Conservation (phyloP, 2,329 filamentous ascomycete genomes). For the Sphaerulina vaccinii region DNA sequence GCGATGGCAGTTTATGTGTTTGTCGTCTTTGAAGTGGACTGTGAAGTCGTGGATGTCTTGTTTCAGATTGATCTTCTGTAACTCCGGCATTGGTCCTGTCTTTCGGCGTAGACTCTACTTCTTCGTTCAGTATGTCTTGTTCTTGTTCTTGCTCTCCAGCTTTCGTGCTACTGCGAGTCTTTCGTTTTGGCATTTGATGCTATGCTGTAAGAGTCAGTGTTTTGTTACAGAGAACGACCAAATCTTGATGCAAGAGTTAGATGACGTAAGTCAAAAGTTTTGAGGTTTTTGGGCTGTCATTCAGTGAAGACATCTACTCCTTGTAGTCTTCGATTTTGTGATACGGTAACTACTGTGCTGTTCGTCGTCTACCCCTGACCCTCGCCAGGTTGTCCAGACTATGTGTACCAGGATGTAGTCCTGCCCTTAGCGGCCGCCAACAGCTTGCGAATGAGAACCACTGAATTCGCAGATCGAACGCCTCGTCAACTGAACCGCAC, state of each 20-base stretch:
- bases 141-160: neutral
- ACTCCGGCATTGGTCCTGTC: neutral
- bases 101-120: neutral
- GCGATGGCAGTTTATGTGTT: conserved; percentile 23
- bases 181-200: neutral
- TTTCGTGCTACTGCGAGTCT: neutral
- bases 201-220: neutral
- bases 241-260: no score
- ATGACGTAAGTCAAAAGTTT: no score
- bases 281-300: no score
- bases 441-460: conserved; percentile 6
- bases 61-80: neutral
- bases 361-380: neutral
- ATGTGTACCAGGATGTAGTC: conserved; percentile 3
- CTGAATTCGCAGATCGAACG: conserved; percentile 4
- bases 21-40: conserved; percentile 23
- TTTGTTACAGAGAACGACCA: neutral
- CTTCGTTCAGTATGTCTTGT: no score
- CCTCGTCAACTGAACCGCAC: neutral
- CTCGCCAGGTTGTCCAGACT: neutral
- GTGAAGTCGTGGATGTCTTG: conserved; percentile 11
- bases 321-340: neutral
- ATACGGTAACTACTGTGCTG: neutral
- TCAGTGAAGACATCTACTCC: no score
- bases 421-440: conserved; percentile 6